Evolutionary conservation across 2,329 filamentous ascomycete species (phyloP), one percentile per base, ranked within the genome.

Genomic region (Fusarium domesticum): DNA sequence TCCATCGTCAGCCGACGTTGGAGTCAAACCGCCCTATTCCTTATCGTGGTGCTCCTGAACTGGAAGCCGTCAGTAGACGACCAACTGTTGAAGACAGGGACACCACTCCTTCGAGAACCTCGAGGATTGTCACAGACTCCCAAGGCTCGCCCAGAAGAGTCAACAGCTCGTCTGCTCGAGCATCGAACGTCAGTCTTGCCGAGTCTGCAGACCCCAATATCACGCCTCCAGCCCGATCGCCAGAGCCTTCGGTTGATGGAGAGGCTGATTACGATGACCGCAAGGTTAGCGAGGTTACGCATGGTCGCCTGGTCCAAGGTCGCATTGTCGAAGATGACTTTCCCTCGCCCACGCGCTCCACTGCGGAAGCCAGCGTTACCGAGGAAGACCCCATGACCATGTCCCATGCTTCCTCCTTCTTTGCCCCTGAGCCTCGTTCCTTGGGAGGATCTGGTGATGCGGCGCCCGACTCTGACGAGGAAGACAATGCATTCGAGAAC

Each of bases 261-360:
- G 55, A 59, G 35, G 47, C 46, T 20, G 72, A 83, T 47, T 90
- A 87, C 59, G 87, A 85, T 42, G 89, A 96, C 59, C 80, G 88
- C 64, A 85, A 88, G 45, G 89, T 89, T 15, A 80, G 85, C 32
- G 91, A 97, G 64, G 91, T 98, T 37, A 95, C 91, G 33, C 92
- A 91, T 46, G 92, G 89, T 8, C 85, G 93, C 41, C 76, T 98
- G 34, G 82, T 97, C 7, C 90, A 96, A 58, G 93, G 93, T 12
- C 93, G 97, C 64, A 86, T 98, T 55, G 93, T 98, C 10, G 89
- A 95, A 51, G 93, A 96, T 63, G 87, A 96, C 63, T 92, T 90
- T 61, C 86, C 87, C 2, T 95, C 90, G 1, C 86, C 89, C 14
- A 75, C 78, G 36, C 75, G 81, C 50, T 92, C 85, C 16, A 82